These are phyloP conservation scores for Avena eriantha DNA, from an alignment of 176 grass and related monocot genomes.

Conservation along the genomic window DNA sequence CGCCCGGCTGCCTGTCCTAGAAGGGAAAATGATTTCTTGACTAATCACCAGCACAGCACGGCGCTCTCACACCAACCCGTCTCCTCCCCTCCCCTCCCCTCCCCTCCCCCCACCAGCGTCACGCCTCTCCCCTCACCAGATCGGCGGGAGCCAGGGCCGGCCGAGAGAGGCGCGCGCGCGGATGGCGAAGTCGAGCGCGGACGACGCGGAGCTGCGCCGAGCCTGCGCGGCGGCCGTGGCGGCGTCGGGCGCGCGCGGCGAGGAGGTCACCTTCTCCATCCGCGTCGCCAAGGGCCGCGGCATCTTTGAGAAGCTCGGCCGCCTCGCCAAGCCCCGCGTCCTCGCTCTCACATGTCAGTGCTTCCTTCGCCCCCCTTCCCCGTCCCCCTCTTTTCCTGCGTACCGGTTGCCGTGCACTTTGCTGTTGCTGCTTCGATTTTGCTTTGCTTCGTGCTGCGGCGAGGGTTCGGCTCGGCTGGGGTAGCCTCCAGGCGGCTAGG, in stretches of 20 bases:
- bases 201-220: constrained; percentile 81
- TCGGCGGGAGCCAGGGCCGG: constrained; percentile 41
- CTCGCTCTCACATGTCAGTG: constrained; percentile 75
- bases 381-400: not conserved
- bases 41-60: not conserved
- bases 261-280: constrained; percentile 88
- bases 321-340: constrained; percentile 90
- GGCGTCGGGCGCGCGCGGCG: constrained; percentile 59
- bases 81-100: not conserved
- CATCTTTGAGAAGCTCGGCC: constrained; percentile 98
- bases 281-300: constrained; percentile 94
- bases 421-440: constrained; percentile 11
- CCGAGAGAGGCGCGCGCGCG: not conserved
- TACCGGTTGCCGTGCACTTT: not conserved
- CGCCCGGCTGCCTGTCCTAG: not conserved
- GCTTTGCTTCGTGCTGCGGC: not conserved
- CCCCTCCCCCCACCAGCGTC: not conserved
- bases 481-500: not conserved
- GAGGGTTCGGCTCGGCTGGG: not conserved
- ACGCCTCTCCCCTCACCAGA: constrained; percentile 23
- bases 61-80: not conserved
- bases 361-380: not conserved
- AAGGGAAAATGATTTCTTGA: not conserved
- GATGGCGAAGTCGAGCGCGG: constrained; percentile 90
- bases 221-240: constrained; percentile 77